A percentile compares a stretch with the other conserved stretches of the same genome.
These are phyloP conservation scores for Penstemon davidsonii DNA, from an alignment of 257 asterid species.

Conservation along the genomic window DNA sequence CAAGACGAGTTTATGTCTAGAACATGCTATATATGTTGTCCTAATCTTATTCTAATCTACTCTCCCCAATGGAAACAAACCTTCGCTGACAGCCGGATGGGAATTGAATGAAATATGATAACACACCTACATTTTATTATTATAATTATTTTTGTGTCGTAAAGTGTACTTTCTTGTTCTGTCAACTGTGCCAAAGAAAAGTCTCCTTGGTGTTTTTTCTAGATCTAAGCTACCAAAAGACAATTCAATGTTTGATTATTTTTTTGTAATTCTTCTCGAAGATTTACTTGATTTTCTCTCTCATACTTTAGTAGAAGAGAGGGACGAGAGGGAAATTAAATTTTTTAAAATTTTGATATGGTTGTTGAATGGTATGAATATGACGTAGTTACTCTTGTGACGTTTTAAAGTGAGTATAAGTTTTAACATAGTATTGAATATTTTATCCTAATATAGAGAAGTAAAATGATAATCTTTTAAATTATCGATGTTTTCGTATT, in stretches of 20 bases:
- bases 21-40: constrained; percentile 17
- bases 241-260: constrained; percentile 1
- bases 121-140: background rate
- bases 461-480: background rate
- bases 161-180: constrained; percentile 28
- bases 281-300: background rate
- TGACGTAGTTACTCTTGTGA: background rate
- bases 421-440: background rate
- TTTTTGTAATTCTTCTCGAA: background rate
- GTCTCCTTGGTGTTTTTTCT: constrained; percentile 10
- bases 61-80: constrained; percentile 43
- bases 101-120: constrained; percentile 32
- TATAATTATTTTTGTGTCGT: constrained; percentile 19
- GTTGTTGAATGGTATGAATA: background rate
- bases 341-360: background rate
- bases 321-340: background rate
- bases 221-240: constrained; percentile 40
- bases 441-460: background rate
- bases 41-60: constrained; percentile 25
- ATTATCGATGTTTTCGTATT: background rate
- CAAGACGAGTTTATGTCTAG: background rate
- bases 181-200: constrained; percentile 42
- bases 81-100: constrained; percentile 38
- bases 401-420: background rate
- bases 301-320: background rate